Evolutionary conservation across 495 filamentous ascomycete genomes (phyloP), one percentile per base, ranked within the genome.

Genomic region (Aspergillus haitiensis): DNA sequence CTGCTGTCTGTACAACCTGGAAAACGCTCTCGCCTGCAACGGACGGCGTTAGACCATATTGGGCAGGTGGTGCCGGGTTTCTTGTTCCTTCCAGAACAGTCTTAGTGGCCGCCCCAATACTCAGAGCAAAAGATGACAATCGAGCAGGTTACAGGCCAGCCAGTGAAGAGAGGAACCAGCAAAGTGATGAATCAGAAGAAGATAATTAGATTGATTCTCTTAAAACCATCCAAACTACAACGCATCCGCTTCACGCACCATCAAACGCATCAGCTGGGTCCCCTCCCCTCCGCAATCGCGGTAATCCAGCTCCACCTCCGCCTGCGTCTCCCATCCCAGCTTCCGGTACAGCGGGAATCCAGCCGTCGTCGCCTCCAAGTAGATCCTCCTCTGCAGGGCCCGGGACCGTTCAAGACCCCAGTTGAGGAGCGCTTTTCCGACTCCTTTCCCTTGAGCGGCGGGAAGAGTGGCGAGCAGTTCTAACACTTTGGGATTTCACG

Each of bases 301-400:
- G 37, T 73, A 70, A 59, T 78, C 74, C 13, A 79, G 47, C 35
- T 76, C 72, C 10, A 76, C 58, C 35, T 73, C 64, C 55, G 76
- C 63, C 62, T 84, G 79, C 33, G 60, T 58, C 51, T 55, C 55
- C 68, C 76, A 82, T 21, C 84, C 83, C 56, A 74, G 58, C 63
- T 74, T 78, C 55, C 70, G 64, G 67, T 86, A 87, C 52, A 85
- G 59, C n/a, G 70, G 67, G 31, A 70, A 70, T 34, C 82, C 83
- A 13, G 70, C 72, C 27, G 75, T 77, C 39, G 81, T 82, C 2
- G 81, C 79, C 58, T 85, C 82, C n/a, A 86, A 64, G 68, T 80
- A 86, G 11, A 79, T 69, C 52, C 75, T 72, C n/a, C 70, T 61
- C 2, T 75, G 71, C 11, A 63, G 76, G 21, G 69, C 69, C 65